Conservation (phyloP, 805 yeast species). For the Candida manassasensis region DNA sequence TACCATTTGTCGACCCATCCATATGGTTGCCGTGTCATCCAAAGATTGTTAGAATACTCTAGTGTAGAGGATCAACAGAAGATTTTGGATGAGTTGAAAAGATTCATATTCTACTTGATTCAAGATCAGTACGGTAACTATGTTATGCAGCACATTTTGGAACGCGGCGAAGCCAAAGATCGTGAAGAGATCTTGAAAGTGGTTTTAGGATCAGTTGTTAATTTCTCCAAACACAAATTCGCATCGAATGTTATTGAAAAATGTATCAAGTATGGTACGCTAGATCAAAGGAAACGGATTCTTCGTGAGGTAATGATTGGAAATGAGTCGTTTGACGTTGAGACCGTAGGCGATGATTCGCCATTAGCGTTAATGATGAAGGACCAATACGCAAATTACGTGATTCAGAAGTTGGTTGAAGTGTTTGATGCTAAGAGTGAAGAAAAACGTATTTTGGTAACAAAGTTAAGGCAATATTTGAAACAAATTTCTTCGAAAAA, state of each 20-base stretch:
- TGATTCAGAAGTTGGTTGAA: constrained; percentile 89
- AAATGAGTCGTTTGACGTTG: constrained; percentile 43
- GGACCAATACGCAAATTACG: constrained; percentile 97
- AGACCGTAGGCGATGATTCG: constrained; percentile 54
- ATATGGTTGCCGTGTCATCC: constrained; percentile 96
- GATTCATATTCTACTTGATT: constrained; percentile 67
- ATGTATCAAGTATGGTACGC: constrained; percentile 71
- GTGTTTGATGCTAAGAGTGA: constrained; percentile 57
- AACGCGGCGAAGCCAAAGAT: constrained; percentile 66
- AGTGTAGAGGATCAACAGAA: constrained; percentile 56
- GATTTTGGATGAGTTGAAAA: constrained; percentile 68
- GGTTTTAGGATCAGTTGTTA: constrained; percentile 68
- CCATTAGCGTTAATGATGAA: constrained; percentile 90
- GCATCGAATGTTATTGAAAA: constrained; percentile 97
- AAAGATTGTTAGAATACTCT: constrained; percentile 82
- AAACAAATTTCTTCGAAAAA: constrained; percentile 61
- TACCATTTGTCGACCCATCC: constrained; percentile 91
- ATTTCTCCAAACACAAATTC: constrained; percentile 90
- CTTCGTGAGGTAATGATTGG: constrained; percentile 61
- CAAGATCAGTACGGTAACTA: constrained; percentile 98
- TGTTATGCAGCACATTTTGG: constrained; percentile 92
- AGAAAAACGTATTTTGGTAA: constrained; percentile 65
- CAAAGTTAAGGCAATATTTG: constrained; percentile 74
- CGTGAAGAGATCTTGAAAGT: constrained; percentile 58
- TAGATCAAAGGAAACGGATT: constrained; percentile 56